These are phyloP conservation scores for Pythium rhizo-oryzae DNA, from an alignment of 352 stramenopile genomes.

Conservation along the genomic window DNA sequence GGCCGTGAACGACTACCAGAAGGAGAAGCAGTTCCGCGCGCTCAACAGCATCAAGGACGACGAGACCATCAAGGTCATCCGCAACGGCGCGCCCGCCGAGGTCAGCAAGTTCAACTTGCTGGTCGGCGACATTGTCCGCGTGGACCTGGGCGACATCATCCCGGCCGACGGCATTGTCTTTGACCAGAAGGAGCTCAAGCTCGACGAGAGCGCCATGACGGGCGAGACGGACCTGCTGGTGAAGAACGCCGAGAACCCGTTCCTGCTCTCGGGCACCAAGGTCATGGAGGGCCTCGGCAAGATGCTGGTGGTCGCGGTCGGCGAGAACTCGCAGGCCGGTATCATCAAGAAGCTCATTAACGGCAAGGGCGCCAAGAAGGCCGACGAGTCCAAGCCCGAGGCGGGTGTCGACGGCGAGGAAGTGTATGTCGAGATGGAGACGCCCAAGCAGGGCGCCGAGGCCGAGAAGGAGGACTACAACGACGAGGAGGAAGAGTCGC, in stretches of 20 bases:
- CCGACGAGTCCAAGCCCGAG: slow-evolving; percentile 55
- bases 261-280: slow-evolving; percentile 94
- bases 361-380: slow-evolving; percentile 57
- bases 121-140: slow-evolving; percentile 89
- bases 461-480: slow-evolving; percentile 85
- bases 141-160: slow-evolving; percentile 87
- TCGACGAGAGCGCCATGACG: slow-evolving; percentile 93
- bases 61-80: slow-evolving; percentile 86
- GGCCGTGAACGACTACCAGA: slow-evolving; percentile 92
- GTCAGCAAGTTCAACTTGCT: slow-evolving; percentile 83
- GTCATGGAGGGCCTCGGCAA: slow-evolving; percentile 91
- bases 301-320: slow-evolving; percentile 94
- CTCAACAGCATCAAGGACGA: slow-evolving; percentile 86
- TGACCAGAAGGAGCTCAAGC: slow-evolving; percentile 87
- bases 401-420: slow-evolving; percentile 40
- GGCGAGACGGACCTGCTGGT: slow-evolving; percentile 90
- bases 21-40: slow-evolving; percentile 89
- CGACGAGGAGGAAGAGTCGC: slow-evolving; percentile 42
- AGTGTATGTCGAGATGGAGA: slow-evolving; percentile 38
- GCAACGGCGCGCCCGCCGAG: slow-evolving; percentile 61
- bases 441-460: slow-evolving; percentile 70
- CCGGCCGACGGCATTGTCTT: slow-evolving; percentile 91
- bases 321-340: slow-evolving; percentile 92
- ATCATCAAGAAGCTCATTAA: slow-evolving; percentile 92
- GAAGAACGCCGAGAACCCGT: slow-evolving; percentile 89